Evolutionary conservation across 164 flowering plant genomes (phyloP), one percentile per base, ranked within the genome.

Genomic region (Nelumbo lutea): DNA sequence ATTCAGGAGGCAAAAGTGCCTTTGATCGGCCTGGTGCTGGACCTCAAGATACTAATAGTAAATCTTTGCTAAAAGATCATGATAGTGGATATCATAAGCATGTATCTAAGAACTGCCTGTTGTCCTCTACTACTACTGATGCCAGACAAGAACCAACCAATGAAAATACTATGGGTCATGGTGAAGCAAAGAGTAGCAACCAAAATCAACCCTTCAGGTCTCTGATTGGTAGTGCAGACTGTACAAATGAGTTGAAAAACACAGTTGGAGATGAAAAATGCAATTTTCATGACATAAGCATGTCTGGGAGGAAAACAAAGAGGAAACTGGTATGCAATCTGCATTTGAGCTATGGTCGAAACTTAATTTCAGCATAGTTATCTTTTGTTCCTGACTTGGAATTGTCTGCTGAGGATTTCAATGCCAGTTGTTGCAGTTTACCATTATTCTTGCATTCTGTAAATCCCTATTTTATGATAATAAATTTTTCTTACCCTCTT

Each of bases 321-420:
- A 74, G 73, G 60, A 79, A 78, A 64, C 27, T 58, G 46, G 53
- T 44, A 44, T 72, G 51, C 62, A 57, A 67, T 59, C 13, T 15
- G 56, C 57, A 68, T 51, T 81, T 79, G 67, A 78, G 81, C 47
- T 73, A 4, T 68, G 64, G 44, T 52, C 51, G n/a, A 14, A 45
- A 47, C 44, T 44, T 5, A 4, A 44, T 46, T 55, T 38, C 2
- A 51, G 2, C 9, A 15, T 14, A 38, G 5, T 9, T 39, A 38
- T 57, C n/a, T 7, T 7, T 57, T 52, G 7, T 53, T 59, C 15
- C 14, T 3, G 38, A 8, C 9, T 48, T 4, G 2, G 9, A 46
- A 41, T 63, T 51, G 0, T 63, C 9, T 27, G 13, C 6, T 8
- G 9, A 64, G 6, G 4, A 47, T 47, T 15, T 15, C 27, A 47